phyloP scores from a whole-genome alignment of 164 flowering plant genomes.

The Stephania yunnanensis region DNA sequence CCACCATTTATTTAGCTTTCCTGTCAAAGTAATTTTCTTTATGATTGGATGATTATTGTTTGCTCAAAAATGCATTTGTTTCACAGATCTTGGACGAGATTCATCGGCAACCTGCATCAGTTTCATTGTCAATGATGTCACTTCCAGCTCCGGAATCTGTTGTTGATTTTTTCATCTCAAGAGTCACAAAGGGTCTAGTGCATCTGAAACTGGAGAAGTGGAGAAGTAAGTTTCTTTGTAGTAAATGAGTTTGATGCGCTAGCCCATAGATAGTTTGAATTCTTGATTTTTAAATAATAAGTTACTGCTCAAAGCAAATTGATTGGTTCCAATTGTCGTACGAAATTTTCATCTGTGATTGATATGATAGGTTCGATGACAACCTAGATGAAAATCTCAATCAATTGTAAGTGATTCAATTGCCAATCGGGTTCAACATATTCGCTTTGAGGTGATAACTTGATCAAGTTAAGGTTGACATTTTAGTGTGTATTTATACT shows the following conservation, averaged over 20 bases:
- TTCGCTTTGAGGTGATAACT: background rate
- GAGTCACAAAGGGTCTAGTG: conserved; percentile 34
- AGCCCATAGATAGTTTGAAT: background rate
- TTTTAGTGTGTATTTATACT: background rate
- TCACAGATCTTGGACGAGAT: conserved; percentile 84
- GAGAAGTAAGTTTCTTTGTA: conserved; percentile 51
- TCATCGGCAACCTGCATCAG: conserved; percentile 66
- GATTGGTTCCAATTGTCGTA: background rate
- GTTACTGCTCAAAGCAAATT: conserved; percentile 1
- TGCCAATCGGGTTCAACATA: conserved; percentile 7
- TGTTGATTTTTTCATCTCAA: conserved; percentile 70
- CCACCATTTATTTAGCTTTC: no score
- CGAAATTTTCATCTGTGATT: background rate
- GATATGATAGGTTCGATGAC: background rate
- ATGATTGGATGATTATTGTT: background rate
- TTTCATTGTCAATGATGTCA: conserved; percentile 59
- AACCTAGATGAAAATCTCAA: background rate
- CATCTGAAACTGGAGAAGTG: conserved; percentile 26
- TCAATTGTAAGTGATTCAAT: background rate
- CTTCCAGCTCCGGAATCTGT: conserved; percentile 71
- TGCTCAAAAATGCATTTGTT: conserved; percentile 8
- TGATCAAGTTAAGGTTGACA: background rate
- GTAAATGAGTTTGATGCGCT: background rate
- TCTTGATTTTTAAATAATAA: background rate
- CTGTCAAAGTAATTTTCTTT: background rate